phyloP scores from a whole-genome alignment of 768 basidiomycete genomes.

The Exsudoporus frostii region DNA sequence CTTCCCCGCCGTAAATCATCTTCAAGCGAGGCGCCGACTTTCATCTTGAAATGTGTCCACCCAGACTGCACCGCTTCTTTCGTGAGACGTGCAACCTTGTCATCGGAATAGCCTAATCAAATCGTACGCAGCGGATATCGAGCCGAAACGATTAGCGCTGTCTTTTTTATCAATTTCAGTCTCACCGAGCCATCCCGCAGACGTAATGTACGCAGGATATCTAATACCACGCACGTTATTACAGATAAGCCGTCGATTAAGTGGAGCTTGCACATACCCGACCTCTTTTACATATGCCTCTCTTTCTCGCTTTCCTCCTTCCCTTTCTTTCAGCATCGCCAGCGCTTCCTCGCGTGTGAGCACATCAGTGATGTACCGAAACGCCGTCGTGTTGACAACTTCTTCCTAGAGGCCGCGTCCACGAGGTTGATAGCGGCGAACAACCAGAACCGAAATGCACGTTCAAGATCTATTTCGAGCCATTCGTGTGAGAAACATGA shows the following conservation, averaged over 20 bases:
- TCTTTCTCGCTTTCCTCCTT: slow-evolving; percentile 69
- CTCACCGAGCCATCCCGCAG: slow-evolving; percentile 82
- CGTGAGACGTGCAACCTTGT: slow-evolving; percentile 80
- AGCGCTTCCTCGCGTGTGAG: slow-evolving; percentile 89
- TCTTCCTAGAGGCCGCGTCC: slow-evolving; percentile 51
- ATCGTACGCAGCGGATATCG: not conserved
- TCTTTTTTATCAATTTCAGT: not conserved
- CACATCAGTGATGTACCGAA: slow-evolving; percentile 87
- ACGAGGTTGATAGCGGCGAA: not conserved
- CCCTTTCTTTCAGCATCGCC: slow-evolving; percentile 70
- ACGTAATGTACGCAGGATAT: slow-evolving; percentile 90
- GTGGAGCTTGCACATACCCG: slow-evolving; percentile 41
- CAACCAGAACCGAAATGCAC: not conserved
- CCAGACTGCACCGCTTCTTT: slow-evolving; percentile 80
- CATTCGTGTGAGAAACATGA: slow-evolving; percentile 7
- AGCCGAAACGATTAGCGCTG: not conserved
- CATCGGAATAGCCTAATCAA: slow-evolving; percentile 72
- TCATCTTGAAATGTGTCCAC: slow-evolving; percentile 99
- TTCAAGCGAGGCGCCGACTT: slow-evolving; percentile 80
- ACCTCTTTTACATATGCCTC: slow-evolving; percentile 67
- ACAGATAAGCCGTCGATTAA: not conserved
- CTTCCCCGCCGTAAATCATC: slow-evolving; percentile 81
- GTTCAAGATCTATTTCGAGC: not conserved
- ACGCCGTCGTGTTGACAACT: slow-evolving; percentile 70
- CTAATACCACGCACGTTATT: slow-evolving; percentile 36